phyloP scores from a whole-genome alignment of 345 rosid species.

The Populus tremula region DNA sequence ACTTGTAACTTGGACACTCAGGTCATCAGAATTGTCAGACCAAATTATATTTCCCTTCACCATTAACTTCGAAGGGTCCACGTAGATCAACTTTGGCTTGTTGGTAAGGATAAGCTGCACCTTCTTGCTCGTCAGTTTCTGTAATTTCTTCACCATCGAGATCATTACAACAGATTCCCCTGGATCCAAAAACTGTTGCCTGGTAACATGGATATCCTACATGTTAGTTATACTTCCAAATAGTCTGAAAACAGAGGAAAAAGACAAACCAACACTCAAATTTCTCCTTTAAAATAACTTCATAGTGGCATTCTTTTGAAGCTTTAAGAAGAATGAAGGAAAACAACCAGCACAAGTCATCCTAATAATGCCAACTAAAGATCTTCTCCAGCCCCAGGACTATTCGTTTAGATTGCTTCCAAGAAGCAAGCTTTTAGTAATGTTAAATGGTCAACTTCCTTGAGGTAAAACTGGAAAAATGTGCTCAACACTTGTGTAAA shows the following conservation, averaged over 20 bases:
- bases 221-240: not conserved
- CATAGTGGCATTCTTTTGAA: not conserved
- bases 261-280: not conserved
- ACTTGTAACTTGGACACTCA: conserved; percentile 72
- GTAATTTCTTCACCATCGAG: conserved; percentile 88
- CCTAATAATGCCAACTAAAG: not conserved
- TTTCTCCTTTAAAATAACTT: not conserved
- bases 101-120: conserved; percentile 95
- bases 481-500: not conserved
- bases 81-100: conserved; percentile 85
- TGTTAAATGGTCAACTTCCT: not conserved
- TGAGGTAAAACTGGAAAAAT: not conserved
- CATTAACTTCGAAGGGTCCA: conserved; percentile 77
- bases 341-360: not conserved
- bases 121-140: conserved; percentile 87
- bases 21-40: conserved; percentile 88
- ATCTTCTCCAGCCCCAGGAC: not conserved
- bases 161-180: conserved; percentile 96
- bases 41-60: conserved; percentile 80
- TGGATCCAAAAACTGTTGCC: conserved; percentile 96
- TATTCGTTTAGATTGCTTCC: not conserved
- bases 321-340: not conserved
- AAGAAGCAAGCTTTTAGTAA: not conserved
- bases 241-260: not conserved
- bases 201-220: conserved; percentile 25